These are phyloP conservation scores for Botrytis medusae DNA, from an alignment of 2,329 filamentous ascomycete genomes.

Conservation along the genomic window DNA sequence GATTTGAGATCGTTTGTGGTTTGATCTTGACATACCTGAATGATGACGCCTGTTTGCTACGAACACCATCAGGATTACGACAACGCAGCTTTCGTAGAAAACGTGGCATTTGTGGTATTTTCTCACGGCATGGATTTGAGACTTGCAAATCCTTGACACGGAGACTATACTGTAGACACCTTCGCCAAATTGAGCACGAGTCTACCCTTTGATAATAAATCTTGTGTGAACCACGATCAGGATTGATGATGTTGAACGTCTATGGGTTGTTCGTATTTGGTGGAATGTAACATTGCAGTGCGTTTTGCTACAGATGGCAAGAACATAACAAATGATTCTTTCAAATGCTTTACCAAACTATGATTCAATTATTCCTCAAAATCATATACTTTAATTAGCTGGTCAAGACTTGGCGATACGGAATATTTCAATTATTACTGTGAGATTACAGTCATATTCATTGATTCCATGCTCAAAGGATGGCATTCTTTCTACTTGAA, in stretches of 20 bases:
- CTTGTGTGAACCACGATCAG: background rate
- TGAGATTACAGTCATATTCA: background rate
- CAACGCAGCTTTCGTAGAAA: background rate
- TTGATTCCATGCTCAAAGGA: background rate
- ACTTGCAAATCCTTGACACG: background rate
- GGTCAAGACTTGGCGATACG: background rate
- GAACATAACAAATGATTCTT: too few relatives aligned
- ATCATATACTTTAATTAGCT: background rate
- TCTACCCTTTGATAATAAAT: background rate
- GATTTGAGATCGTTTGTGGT: background rate
- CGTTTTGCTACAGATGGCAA: background rate
- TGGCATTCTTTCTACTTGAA: background rate
- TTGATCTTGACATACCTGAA: background rate
- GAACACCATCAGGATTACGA: background rate
- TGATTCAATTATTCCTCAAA: background rate
- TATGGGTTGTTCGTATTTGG: background rate
- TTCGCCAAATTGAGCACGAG: background rate
- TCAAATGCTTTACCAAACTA: background rate
- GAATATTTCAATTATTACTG: background rate
- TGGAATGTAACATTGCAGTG: background rate
- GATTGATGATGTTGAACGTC: constrained; percentile 3
- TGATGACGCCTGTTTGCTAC: background rate
- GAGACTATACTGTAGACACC: constrained; percentile 3
- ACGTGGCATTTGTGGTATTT: background rate
- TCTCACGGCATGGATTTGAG: background rate